Percentiles rank a stretch among this genome's conserved stretches.
phyloP scores from a whole-genome alignment of 2,329 filamentous ascomycete species.

The Diplodia seriata region DNA sequence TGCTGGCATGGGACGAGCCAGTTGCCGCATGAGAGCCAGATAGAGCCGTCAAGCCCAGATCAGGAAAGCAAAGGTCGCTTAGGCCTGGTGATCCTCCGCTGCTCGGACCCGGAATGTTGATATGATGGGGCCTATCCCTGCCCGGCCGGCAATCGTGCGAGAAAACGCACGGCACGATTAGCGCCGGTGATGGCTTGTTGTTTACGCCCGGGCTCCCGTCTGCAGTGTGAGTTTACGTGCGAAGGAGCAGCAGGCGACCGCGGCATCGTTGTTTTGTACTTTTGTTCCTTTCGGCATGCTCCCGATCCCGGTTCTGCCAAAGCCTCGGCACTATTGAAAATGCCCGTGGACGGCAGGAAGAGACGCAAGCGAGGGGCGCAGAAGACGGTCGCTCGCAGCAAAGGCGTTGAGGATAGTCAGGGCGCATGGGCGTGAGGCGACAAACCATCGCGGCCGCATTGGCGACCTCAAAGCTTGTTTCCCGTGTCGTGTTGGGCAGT shows the following conservation, averaged over 20 bases:
- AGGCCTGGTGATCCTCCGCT: constrained; percentile 22
- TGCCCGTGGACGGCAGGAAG: background rate
- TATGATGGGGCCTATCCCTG: constrained; percentile 16
- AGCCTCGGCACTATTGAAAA: constrained; percentile 18
- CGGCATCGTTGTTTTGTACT: background rate
- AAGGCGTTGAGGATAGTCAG: no score
- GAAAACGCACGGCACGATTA: constrained; percentile 10
- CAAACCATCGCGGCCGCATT: background rate
- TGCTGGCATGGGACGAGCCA: constrained; percentile 2
- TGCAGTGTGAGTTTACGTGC: background rate
- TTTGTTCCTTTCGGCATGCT: background rate
- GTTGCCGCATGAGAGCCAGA: background rate
- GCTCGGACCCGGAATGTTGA: constrained; percentile 3
- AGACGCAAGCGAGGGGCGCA: constrained; percentile 7
- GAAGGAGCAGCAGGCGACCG: background rate
- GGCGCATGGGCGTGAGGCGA: no score
- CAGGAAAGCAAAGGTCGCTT: constrained; percentile 20
- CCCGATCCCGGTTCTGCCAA: background rate
- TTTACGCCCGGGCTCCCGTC: background rate
- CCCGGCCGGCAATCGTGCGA: background rate
- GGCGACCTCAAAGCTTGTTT: background rate
- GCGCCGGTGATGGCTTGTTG: background rate
- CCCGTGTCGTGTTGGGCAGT: background rate
- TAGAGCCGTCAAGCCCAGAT: background rate
- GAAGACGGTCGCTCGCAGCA: background rate